phyloP scores from a whole-genome alignment of 2,329 filamentous ascomycete genomes.

The Nigrograna mackinnonii region DNA sequence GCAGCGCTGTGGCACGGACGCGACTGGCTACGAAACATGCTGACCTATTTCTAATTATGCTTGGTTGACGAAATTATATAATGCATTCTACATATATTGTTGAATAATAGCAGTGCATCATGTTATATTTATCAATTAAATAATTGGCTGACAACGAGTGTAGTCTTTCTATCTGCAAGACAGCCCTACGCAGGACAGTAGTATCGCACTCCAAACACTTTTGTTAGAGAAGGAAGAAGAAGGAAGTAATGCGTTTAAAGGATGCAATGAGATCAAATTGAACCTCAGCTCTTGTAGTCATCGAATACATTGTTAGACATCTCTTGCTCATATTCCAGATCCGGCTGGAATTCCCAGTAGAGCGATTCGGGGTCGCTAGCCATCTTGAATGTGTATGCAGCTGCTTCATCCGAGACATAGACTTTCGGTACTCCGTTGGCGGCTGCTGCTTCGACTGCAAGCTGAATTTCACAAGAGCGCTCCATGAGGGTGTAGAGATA shows the following conservation, averaged over 20 bases:
- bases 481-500: conserved; percentile 72
- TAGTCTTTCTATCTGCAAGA: no score
- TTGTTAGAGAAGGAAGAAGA: no score
- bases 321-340: conserved; percentile 51
- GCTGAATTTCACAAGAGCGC: conserved; percentile 69
- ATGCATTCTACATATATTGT: no score
- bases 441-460: conserved; percentile 69
- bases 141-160: neutral
- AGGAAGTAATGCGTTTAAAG: neutral
- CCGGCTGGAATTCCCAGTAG: conserved; percentile 58
- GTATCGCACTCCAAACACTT: no score
- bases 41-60: neutral
- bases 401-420: conserved; percentile 59
- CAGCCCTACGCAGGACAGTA: no score
- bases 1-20: neutral
- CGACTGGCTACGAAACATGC: neutral
- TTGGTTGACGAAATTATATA: neutral
- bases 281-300: neutral
- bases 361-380: conserved; percentile 52
- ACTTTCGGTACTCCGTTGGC: conserved; percentile 56
- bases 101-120: neutral
- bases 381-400: conserved; percentile 57
- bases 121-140: neutral
- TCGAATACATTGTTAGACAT: conserved; percentile 27
- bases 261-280: neutral